phyloP scores from a whole-genome alignment of 2,329 filamentous ascomycete genomes.

The Ophiostoma triangulosporum region DNA sequence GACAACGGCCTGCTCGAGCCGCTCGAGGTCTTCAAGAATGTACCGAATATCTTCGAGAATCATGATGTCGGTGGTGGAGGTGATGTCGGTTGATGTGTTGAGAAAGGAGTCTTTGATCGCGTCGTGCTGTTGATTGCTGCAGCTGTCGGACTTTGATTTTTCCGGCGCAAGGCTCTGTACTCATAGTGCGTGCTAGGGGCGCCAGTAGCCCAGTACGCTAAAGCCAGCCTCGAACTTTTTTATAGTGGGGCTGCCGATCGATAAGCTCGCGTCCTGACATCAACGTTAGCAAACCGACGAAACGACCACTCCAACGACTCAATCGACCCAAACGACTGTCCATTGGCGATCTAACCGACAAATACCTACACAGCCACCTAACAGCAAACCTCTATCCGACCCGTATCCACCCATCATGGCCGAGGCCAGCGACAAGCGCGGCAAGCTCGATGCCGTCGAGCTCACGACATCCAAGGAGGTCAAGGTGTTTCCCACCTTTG shows the following conservation, averaged over 20 bases:
- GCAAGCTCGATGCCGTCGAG: slow-evolving; percentile 92
- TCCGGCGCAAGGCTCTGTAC: slow-evolving; percentile 9
- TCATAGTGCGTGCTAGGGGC: background rate
- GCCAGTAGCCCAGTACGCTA: background rate
- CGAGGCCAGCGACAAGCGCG: slow-evolving; percentile 62
- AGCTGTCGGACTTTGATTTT: slow-evolving; percentile 1
- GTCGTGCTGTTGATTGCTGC: background rate
- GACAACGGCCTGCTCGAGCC: slow-evolving; percentile 83
- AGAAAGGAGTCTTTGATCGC: background rate
- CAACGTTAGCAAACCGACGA: background rate
- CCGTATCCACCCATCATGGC: slow-evolving; percentile 50
- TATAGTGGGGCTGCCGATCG: slow-evolving; percentile 3
- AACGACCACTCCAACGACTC: background rate
- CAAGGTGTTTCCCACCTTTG: slow-evolving; percentile 83
- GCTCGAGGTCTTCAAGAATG: slow-evolving; percentile 91
- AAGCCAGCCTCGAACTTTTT: slow-evolving; percentile 8
- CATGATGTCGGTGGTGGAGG: slow-evolving; percentile 35
- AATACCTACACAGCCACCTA: background rate
- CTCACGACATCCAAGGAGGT: slow-evolving; percentile 98
- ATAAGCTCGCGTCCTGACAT: background rate
- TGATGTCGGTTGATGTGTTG: background rate
- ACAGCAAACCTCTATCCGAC: background rate
- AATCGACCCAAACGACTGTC: background rate
- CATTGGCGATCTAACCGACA: background rate
- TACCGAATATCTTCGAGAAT: slow-evolving; percentile 86